phyloP scores from a whole-genome alignment of 805 yeast species.

The Saccharomyces jurei region DNA sequence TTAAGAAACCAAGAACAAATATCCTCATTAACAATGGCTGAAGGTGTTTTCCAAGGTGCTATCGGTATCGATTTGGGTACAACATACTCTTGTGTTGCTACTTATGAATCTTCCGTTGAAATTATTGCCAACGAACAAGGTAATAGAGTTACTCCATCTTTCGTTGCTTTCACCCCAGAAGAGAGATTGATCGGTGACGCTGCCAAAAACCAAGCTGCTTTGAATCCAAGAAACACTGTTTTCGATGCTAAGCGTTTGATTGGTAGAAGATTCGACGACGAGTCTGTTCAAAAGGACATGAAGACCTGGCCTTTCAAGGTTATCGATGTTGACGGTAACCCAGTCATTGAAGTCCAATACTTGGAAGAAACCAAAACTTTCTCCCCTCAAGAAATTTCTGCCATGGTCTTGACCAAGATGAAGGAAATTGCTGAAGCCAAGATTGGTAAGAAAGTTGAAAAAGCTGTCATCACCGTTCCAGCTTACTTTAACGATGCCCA shows the following conservation, averaged over 20 bases:
- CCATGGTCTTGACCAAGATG: slow-evolving; percentile 77
- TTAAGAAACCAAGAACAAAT: slow-evolving; percentile 16
- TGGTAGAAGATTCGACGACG: slow-evolving; percentile 71
- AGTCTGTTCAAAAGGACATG: slow-evolving; percentile 77
- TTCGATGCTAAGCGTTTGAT: slow-evolving; percentile 79
- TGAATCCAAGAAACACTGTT: slow-evolving; percentile 69
- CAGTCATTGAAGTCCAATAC: slow-evolving; percentile 63
- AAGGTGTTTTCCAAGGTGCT: slow-evolving; percentile 99
- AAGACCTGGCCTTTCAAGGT: slow-evolving; percentile 85
- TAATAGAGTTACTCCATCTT: slow-evolving; percentile 78
- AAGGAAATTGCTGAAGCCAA: slow-evolving; percentile 72
- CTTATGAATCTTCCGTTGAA: slow-evolving; percentile 68
- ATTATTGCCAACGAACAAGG: slow-evolving; percentile 79
- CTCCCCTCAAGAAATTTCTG: slow-evolving; percentile 69
- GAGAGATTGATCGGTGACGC: slow-evolving; percentile 79
- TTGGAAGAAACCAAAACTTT: slow-evolving; percentile 60
- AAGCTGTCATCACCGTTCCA: slow-evolving; percentile 73
- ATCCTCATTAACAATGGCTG: slow-evolving; percentile 59
- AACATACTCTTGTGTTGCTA: slow-evolving; percentile 73
- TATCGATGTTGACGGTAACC: slow-evolving; percentile 55
- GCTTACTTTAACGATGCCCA: slow-evolving; percentile 76
- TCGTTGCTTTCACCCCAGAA: slow-evolving; percentile 70
- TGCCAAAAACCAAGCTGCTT: slow-evolving; percentile 77
- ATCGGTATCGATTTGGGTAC: slow-evolving; percentile 98
- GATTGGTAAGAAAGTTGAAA: slow-evolving; percentile 62